These are phyloP conservation scores for Lasiosphaeria miniovina DNA, from an alignment of 495 filamentous ascomycete genomes.

Conservation along the genomic window DNA sequence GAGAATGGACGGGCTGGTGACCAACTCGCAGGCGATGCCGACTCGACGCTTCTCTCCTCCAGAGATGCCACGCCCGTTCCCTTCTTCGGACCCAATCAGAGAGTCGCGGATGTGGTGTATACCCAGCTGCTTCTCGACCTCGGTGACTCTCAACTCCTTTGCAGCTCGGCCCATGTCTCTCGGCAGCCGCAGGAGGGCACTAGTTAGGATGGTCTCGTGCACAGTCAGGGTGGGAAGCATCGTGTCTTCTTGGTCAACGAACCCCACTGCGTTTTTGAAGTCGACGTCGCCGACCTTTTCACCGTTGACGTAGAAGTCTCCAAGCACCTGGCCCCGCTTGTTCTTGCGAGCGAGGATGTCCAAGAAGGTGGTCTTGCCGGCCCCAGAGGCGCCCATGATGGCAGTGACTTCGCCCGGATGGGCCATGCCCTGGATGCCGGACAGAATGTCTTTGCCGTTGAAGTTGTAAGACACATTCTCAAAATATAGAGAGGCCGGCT, in stretches of 20 bases:
- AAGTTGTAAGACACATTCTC: slow-evolving; percentile 83
- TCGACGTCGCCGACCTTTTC: slow-evolving; percentile 82
- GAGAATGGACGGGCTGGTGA: slow-evolving; percentile 94
- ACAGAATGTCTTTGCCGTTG: slow-evolving; percentile 83
- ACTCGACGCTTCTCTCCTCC: slow-evolving; percentile 95
- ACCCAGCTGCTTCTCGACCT: slow-evolving; percentile 92
- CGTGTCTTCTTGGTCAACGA: slow-evolving; percentile 97
- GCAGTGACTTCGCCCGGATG: slow-evolving; percentile 89
- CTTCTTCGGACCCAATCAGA: slow-evolving; percentile 96
- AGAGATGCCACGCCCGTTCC: slow-evolving; percentile 89
- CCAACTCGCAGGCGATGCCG: slow-evolving; percentile 94
- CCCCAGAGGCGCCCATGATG: slow-evolving; percentile 97
- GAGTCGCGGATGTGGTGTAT: slow-evolving; percentile 91
- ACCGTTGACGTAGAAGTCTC: slow-evolving; percentile 91
- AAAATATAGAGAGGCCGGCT: slow-evolving; percentile 83
- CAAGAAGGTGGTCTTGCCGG: slow-evolving; percentile 95
- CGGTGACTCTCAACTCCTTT: slow-evolving; percentile 85
- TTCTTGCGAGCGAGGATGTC: slow-evolving; percentile 98
- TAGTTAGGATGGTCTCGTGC: slow-evolving; percentile 95
- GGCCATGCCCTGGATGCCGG: slow-evolving; percentile 75
- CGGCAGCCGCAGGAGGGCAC: slow-evolving; percentile 84
- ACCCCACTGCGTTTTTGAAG: slow-evolving; percentile 87
- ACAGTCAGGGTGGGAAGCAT: slow-evolving; percentile 97
- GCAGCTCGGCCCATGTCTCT: slow-evolving; percentile 80
- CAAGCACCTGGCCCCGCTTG: slow-evolving; percentile 76